Conservation (phyloP, 2,329 filamentous ascomycete species). For the Colletotrichum echinochloae region DNA sequence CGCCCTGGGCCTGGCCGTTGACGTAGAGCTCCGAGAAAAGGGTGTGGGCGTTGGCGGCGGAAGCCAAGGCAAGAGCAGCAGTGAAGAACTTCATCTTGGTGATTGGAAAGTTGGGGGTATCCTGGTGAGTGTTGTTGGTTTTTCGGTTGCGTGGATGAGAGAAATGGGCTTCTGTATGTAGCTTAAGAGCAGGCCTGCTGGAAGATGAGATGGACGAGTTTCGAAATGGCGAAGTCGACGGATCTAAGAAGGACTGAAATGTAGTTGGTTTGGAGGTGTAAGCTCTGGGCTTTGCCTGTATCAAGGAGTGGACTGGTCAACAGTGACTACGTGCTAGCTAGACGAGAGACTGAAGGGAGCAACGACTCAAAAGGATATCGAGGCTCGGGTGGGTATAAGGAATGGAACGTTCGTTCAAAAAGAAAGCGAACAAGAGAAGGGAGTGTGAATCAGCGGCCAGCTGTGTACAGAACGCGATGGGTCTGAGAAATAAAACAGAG, state of each 20-base stretch:
- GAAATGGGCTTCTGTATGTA: slow-evolving; percentile 13
- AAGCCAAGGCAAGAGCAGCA: slow-evolving; percentile 51
- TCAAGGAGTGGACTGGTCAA: slow-evolving; percentile 41
- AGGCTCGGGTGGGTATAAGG: slow-evolving; percentile 25
- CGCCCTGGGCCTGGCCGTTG: slow-evolving; percentile 73
- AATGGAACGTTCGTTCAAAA: slow-evolving; percentile 39
- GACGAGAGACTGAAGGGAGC: slow-evolving; percentile 27
- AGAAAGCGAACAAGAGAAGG: slow-evolving; percentile 33
- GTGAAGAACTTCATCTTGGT: slow-evolving; percentile 54
- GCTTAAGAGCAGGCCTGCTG: slow-evolving; percentile 39
- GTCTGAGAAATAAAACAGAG: slow-evolving; percentile 15
- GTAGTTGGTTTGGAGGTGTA: slow-evolving; percentile 20
- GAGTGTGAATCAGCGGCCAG: slow-evolving; percentile 39
- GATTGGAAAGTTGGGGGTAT: slow-evolving; percentile 27
- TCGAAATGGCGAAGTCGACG: slow-evolving; percentile 1
- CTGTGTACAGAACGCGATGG: slow-evolving; percentile 39
- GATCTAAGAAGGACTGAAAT: slow-evolving; percentile 29
- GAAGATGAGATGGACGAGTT: slow-evolving; percentile 3
- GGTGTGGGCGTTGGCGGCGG: slow-evolving; percentile 66
- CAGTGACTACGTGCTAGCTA: slow-evolving; percentile 24
- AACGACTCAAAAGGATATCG: slow-evolving; percentile 6
- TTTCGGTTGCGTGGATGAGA: not conserved
- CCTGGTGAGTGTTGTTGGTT: slow-evolving; percentile 7
- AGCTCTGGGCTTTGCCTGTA: slow-evolving; percentile 31
- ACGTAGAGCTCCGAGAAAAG: slow-evolving; percentile 73